A percentile compares a stretch with the other conserved stretches of the same genome.
phyloP scores from a whole-genome alignment of 768 basidiomycete species.

The Leccinellum luteum region DNA sequence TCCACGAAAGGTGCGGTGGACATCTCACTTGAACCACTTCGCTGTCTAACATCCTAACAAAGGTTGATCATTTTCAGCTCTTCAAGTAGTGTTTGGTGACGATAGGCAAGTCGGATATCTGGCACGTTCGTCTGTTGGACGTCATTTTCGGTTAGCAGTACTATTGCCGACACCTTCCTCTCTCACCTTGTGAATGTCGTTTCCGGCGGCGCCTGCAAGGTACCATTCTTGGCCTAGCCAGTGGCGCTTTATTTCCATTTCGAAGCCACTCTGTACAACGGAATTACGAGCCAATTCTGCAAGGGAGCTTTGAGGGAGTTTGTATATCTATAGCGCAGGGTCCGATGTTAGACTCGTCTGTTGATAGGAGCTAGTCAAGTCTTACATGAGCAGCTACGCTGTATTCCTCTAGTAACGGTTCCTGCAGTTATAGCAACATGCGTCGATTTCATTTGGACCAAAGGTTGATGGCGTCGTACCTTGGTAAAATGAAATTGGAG shows the following conservation, averaged over 20 bases:
- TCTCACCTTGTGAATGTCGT: constrained; percentile 90
- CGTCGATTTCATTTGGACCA: neutral
- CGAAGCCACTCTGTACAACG: constrained; percentile 94
- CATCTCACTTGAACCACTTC: neutral
- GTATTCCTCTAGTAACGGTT: constrained; percentile 94
- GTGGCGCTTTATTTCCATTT: constrained; percentile 96
- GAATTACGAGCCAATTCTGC: constrained; percentile 99
- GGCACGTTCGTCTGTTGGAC: constrained; percentile 89
- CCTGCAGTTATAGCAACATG: constrained; percentile 42
- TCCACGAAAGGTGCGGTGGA: neutral
- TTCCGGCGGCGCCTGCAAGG: constrained; percentile 87
- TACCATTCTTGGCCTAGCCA: constrained; percentile 96
- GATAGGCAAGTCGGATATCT: constrained; percentile 82
- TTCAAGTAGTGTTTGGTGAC: constrained; percentile 85
- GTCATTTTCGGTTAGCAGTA: constrained; percentile 6
- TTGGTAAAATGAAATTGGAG: constrained; percentile 99
- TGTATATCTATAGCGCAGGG: constrained; percentile 71
- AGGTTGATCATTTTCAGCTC: constrained; percentile 71
- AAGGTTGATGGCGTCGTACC: constrained; percentile 37
- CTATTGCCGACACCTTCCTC: neutral
- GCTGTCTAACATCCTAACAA: constrained; percentile 2
- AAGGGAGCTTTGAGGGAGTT: constrained; percentile 88
- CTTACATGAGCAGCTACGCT: constrained; percentile 94
- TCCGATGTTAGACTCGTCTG: neutral
- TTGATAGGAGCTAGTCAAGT: neutral